Conservation (phyloP, 768 basidiomycete genomes). For the Zangia roseola region DNA sequence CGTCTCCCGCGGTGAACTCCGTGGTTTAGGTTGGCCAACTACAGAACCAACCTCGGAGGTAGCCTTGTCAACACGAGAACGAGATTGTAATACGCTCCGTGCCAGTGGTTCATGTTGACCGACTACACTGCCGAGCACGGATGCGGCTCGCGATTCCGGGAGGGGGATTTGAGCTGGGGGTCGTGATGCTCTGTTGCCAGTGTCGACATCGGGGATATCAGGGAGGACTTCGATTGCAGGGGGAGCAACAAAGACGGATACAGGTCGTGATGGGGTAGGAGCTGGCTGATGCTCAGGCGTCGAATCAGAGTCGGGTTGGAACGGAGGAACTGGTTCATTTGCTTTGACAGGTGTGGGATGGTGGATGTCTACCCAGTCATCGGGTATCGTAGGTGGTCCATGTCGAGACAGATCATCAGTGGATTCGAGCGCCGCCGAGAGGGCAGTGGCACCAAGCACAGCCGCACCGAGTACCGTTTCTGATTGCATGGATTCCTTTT, state of each 20-base stretch:
- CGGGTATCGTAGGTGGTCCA: slow-evolving; percentile 21
- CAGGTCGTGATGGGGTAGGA: slow-evolving; percentile 11
- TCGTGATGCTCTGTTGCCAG: background rate
- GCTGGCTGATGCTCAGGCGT: background rate
- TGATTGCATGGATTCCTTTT: slow-evolving; percentile 5
- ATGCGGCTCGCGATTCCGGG: slow-evolving; percentile 31
- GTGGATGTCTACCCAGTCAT: slow-evolving; percentile 31
- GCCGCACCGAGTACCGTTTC: background rate
- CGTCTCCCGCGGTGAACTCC: too few relatives aligned
- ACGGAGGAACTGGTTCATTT: slow-evolving; percentile 5
- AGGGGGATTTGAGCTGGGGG: slow-evolving; percentile 24
- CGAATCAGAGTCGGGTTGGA: slow-evolving; percentile 6
- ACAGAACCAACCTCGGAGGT: slow-evolving; percentile 21
- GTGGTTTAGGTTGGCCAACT: too few relatives aligned
- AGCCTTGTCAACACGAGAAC: slow-evolving; percentile 19
- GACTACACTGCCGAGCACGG: slow-evolving; percentile 26
- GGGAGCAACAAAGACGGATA: slow-evolving; percentile 11
- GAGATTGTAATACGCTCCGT: slow-evolving; percentile 10
- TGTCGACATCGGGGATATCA: slow-evolving; percentile 20
- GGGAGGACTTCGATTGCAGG: slow-evolving; percentile 10
- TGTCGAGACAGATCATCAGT: slow-evolving; percentile 17
- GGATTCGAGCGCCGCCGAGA: slow-evolving; percentile 2
- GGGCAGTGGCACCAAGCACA: background rate
- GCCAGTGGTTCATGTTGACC: slow-evolving; percentile 26
- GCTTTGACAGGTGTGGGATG: slow-evolving; percentile 5